These are phyloP conservation scores for Sugiyamaella neomexicana DNA, from an alignment of 1,139 yeast species.

Conservation along the genomic window DNA sequence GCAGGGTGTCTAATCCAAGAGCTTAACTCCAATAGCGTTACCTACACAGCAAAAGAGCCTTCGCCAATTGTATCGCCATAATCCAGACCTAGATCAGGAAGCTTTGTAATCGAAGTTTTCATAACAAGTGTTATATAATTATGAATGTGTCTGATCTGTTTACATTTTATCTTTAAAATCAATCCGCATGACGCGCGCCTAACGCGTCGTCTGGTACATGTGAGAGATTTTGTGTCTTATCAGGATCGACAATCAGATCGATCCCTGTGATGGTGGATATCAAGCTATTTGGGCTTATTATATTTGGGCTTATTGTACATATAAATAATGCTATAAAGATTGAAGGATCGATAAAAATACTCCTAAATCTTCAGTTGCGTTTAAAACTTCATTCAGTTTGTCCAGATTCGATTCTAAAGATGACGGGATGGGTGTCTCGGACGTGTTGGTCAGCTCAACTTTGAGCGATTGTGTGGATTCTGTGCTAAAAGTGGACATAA, in stretches of 20 bases:
- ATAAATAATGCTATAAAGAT: conserved; percentile 2
- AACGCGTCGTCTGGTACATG: neutral
- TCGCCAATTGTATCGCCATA: conserved; percentile 48
- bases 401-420: neutral
- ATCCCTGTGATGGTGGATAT: too few species aligned
- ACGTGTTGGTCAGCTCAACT: neutral
- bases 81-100: conserved; percentile 27
- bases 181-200: neutral
- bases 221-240: neutral
- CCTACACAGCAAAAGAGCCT: conserved; percentile 49
- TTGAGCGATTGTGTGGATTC: neutral
- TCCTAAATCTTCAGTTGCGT: conserved; percentile 12
- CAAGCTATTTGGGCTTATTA: too few species aligned
- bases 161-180: neutral
- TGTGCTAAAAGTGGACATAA: neutral
- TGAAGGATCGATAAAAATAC: conserved; percentile 11
- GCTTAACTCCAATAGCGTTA: neutral
- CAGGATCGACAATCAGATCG: too few species aligned
- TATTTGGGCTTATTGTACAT: neutral
- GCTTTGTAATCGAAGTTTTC: conserved; percentile 9
- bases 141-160: neutral
- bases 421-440: neutral
- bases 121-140: conserved; percentile 2
- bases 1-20: too few species aligned
- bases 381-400: conserved; percentile 5